phyloP scores from a whole-genome alignment of 331 rosid species.

The Erythrophleum ivorense region DNA sequence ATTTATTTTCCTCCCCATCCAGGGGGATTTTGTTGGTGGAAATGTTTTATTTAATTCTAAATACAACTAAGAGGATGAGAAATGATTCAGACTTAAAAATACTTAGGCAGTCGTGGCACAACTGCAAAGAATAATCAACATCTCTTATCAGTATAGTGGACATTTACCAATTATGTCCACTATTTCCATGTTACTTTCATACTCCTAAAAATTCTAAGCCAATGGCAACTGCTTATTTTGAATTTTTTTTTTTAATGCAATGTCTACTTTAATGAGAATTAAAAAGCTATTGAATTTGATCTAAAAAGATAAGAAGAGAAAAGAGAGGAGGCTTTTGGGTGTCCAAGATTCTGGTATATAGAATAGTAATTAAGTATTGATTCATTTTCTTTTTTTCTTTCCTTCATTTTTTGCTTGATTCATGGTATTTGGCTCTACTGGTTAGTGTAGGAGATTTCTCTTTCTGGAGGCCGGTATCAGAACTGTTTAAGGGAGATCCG shows the following conservation, averaged over 20 bases:
- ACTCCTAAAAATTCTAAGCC: constrained; percentile 9
- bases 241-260: neutral
- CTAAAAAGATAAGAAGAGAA: neutral
- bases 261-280: neutral
- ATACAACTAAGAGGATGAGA: neutral
- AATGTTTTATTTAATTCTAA: neutral
- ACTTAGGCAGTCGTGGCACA: neutral
- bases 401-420: constrained; percentile 40
- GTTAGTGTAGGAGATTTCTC: constrained; percentile 92
- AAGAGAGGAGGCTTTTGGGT: constrained; percentile 21
- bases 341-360: neutral
- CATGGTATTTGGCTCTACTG: constrained; percentile 51
- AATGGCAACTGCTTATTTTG: neutral
- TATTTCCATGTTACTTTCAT: constrained; percentile 24
- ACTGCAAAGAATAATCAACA: neutral
- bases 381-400: neutral
- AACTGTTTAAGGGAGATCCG: constrained; percentile 91
- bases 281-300: neutral
- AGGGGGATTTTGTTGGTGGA: neutral
- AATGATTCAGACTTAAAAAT: neutral
- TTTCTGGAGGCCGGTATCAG: constrained; percentile 92
- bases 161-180: constrained; percentile 10
- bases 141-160: neutral
- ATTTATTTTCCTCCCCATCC: neutral
- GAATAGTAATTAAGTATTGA: neutral